Conservation (phyloP, 2,329 filamentous ascomycete genomes). For the Elsinoe fawcettii region DNA sequence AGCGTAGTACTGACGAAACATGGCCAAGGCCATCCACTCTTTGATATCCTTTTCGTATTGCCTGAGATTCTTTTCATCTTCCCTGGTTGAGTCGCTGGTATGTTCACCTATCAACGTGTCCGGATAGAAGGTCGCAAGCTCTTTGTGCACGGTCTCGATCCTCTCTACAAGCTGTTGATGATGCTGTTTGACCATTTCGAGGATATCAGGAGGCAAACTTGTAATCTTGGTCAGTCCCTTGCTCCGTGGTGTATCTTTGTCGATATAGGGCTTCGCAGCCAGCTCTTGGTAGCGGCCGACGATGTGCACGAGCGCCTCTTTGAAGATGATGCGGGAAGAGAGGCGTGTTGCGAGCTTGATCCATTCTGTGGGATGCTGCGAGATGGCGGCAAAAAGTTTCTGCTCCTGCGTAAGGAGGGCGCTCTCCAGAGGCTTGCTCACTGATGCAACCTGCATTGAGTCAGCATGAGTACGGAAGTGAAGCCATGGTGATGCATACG, state of each 20-base stretch:
- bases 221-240: neutral
- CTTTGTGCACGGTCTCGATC: constrained; percentile 23
- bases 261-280: constrained; percentile 22
- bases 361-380: constrained; percentile 39
- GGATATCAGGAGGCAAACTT: neutral
- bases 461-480: neutral
- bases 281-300: constrained; percentile 36
- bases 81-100: constrained; percentile 25
- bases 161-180: constrained; percentile 26
- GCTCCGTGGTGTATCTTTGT: neutral
- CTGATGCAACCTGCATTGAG: neutral
- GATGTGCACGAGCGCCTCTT: constrained; percentile 39
- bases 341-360: constrained; percentile 40
- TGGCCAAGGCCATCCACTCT: constrained; percentile 42
- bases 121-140: constrained; percentile 32
- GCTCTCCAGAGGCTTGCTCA: constrained; percentile 35
- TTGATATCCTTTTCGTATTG: constrained; percentile 43
- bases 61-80: constrained; percentile 33
- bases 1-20: constrained; percentile 37
- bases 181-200: neutral
- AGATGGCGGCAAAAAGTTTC: constrained; percentile 39
- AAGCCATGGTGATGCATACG: constrained; percentile 20
- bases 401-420: constrained; percentile 42
- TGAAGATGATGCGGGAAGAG: constrained; percentile 38
- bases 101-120: constrained; percentile 22